Base-by-base conservation (phyloP, 352 stramenopile species). In the Phytophthora boehmeriae region DNA sequence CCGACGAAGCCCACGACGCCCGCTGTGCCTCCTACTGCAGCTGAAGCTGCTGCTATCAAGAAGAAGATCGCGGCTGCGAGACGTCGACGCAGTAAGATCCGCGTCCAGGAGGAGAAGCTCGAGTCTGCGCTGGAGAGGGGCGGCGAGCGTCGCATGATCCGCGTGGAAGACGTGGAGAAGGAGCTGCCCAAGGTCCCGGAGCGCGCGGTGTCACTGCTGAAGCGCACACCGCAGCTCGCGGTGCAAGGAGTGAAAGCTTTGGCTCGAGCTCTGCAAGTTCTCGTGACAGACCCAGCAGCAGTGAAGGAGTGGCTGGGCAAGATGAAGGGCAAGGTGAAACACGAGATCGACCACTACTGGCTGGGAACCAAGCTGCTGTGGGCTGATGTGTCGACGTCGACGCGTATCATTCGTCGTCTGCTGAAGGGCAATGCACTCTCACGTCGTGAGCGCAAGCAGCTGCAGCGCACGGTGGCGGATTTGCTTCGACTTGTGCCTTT, bases 401-500 rank as follows among this genome's bases (percentile, higher is more conserved):
- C 84, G 42, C 86, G 93, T 48, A 97, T 99, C 50, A 42, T 99
- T 20, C 82, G 78, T 17, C 87, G 94, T 38, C 81, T 98, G 17
- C 68, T 99, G 23, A 80, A 84, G 35, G 96, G 97, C n/a, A 96
- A 96, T 46, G 80, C 89, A 32, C 79, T 99, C 39, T 99, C 92
- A 13, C 86, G 97, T 54, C 85, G 97, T 57, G 97, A 99, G 74
- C 82, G 96, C 30, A 98, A 98, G 70, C 97, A 99, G 79, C 75
- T 99, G 42, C 83, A 99, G 43, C 83, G 97, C 52, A 99, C 97
- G 14, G 94, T 97, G 6, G 92, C 91, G 1, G 97, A 99, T 80
- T 62, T 99, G 30, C 94, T 99, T 65, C 96, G 97, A 52, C 76
- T 99, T 8, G 95, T 99, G 59, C 97, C 97, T 25, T 98, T 99